Evolutionary conservation across 495 filamentous ascomycete species (phyloP), one percentile per base, ranked within the genome.

Genomic region (Penicillium bialowiezense): DNA sequence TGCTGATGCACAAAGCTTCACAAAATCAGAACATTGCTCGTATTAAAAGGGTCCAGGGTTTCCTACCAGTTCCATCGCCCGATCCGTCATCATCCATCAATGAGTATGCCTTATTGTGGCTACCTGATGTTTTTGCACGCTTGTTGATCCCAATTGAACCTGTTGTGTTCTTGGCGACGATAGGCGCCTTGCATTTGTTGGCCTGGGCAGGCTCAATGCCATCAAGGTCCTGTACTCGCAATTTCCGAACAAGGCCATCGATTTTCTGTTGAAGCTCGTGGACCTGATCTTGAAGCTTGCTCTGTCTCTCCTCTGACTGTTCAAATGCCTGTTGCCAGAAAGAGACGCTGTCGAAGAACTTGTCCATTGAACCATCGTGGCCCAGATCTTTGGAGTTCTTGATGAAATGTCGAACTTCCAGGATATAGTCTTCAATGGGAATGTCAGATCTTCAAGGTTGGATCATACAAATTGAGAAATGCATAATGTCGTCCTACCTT

Each of bases 281-380:
- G 3, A 78, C 54, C 3, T 59, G 68, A 36, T 77, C 68, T 23
- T 66, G 60, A 2, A 81, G 54, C 38, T 62, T 70, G 35, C 55
- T 71, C 40, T 77, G 73, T 35, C 73, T 73, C 12, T 56, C 60
- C 51, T 76, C 67, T 9, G 75, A 71, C 26, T 63, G 65, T 35
- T 67, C 60, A 39, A 72, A 78, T n/a, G 75, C 73, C 29, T 66
- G 58, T 50, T 74, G 70, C 77, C 77, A 81, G 64, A 77, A 78
- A 10, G 63, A 52, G 13, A 68, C 59, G 37, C 72, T 75, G 52
- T 81, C 76, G 40, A 79, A 65, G 54, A 68, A 72, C 34, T 66
- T 66, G 19, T 67, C 60, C 0, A 52, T 55, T 31, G 39, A 35
- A 36, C 35, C 36, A 50, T 28, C 17, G 35, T 20, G 44, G 44